phyloP scores from a whole-genome alignment of 139 green algal genomes.

The Asterochloris sp. region DNA sequence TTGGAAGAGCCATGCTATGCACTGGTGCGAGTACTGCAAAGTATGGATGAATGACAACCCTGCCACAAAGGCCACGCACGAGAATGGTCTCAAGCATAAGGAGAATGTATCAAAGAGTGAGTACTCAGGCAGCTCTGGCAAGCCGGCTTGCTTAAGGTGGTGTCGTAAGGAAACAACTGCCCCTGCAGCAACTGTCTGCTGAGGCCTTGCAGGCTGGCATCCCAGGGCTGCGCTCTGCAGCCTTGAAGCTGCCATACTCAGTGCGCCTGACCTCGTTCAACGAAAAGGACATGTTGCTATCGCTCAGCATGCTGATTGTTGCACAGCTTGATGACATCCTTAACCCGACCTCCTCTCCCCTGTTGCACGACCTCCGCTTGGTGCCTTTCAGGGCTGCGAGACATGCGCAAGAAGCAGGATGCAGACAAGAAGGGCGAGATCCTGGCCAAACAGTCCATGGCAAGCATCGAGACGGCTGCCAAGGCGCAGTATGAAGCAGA shows the following conservation, averaged over 20 bases:
- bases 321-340: no score
- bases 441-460: conserved; percentile 22
- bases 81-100: conserved; percentile 49
- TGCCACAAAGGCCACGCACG: conserved; percentile 36
- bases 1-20: conserved; percentile 37
- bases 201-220: background rate
- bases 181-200: background rate
- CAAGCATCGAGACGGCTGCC: conserved; percentile 35
- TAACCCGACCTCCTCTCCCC: no score
- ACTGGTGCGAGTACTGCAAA: conserved; percentile 56
- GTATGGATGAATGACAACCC: conserved; percentile 55
- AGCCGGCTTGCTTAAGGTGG: background rate
- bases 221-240: background rate
- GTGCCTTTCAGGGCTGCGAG: conserved; percentile 31
- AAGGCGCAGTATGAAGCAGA: conserved; percentile 31
- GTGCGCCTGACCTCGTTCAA: no score
- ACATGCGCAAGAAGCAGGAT: conserved; percentile 43
- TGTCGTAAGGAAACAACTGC: background rate
- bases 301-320: no score
- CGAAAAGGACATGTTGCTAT: no score
- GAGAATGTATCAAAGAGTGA: conserved; percentile 47
- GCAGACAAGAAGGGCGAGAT: conserved; percentile 27
- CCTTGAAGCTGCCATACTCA: no score
- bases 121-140: background rate
- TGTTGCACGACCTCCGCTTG: background rate